Conservation (phyloP, 768 basidiomycete genomes). For the Phaeotremella fagi region DNA sequence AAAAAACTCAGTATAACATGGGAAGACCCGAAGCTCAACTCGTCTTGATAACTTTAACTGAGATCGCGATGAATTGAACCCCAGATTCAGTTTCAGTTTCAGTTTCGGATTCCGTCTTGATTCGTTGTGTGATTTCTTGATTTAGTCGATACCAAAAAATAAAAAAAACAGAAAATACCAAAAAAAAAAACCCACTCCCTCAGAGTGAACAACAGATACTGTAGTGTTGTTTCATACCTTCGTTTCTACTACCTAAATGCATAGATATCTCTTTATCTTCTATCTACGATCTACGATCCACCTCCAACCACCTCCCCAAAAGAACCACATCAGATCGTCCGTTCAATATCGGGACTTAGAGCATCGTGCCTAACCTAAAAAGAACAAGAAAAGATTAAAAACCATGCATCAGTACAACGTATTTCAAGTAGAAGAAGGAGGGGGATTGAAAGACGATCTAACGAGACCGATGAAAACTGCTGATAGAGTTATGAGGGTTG, state of each 20-base stretch:
- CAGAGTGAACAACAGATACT: too few species aligned
- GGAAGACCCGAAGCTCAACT: conserved; percentile 38
- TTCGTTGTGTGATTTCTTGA: background rate
- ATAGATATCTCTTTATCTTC: too few species aligned
- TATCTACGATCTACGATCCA: too few species aligned
- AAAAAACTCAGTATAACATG: conserved; percentile 21
- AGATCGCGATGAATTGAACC: conserved; percentile 17
- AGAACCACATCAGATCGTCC: background rate
- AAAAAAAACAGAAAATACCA: too few species aligned
- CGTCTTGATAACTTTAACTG: conserved; percentile 34
- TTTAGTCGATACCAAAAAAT: too few species aligned
- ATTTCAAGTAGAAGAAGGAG: conserved; percentile 2
- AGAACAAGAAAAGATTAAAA: too few species aligned
- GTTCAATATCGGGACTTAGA: conserved; percentile 13
- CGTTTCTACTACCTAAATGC: too few species aligned
- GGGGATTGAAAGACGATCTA: conserved; percentile 24
- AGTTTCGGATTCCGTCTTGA: background rate
- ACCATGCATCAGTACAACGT: conserved; percentile 76
- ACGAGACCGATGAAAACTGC: conserved; percentile 46
- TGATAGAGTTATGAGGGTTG: conserved; percentile 30
- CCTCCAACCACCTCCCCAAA: too few species aligned
- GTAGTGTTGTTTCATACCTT: too few species aligned
- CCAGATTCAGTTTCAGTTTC: background rate
- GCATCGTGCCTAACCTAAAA: conserved; percentile 40
- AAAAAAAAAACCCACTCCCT: too few species aligned